These are phyloP conservation scores for Wickerhamiella azymoides DNA, from an alignment of 805 yeast species.

Conservation along the genomic window DNA sequence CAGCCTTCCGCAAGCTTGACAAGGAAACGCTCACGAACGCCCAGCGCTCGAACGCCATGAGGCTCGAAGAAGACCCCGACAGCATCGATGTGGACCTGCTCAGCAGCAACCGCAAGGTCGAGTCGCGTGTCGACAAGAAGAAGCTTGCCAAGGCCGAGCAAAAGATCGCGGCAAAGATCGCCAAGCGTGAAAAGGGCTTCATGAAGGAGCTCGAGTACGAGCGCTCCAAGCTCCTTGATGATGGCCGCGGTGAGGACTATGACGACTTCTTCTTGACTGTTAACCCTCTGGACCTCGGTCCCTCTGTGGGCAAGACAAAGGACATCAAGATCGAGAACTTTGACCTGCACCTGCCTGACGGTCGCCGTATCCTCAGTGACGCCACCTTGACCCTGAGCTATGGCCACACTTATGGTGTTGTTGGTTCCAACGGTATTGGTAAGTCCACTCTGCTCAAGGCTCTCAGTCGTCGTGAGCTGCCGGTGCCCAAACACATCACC, in stretches of 20 bases:
- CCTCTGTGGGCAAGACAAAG: conserved; percentile 67
- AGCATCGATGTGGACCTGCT: conserved; percentile 70
- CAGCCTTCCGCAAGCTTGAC: conserved; percentile 78
- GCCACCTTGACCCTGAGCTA: conserved; percentile 74
- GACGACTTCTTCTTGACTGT: conserved; percentile 91
- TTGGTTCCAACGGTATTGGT: conserved; percentile 99
- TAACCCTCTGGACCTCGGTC: conserved; percentile 79
- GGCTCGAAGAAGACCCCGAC: conserved; percentile 11
- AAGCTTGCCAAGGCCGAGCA: conserved; percentile 94
- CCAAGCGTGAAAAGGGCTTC: conserved; percentile 42
- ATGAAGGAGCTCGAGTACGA: conserved; percentile 30
- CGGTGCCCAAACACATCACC: conserved; percentile 89
- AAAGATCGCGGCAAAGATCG: conserved; percentile 93
- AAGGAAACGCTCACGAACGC: conserved; percentile 49
- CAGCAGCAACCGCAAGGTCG: conserved; percentile 71
- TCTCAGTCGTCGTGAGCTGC: conserved; percentile 80
- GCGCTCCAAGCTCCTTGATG: conserved; percentile 78
- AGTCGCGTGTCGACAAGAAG: conserved; percentile 89
- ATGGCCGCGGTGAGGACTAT: conserved; percentile 53
- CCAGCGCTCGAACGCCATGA: conserved; percentile 46
- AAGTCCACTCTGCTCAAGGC: conserved; percentile 89
- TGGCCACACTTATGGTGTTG: conserved; percentile 93
- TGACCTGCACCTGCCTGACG: conserved; percentile 91
- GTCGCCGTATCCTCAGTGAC: conserved; percentile 80
- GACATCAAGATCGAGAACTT: conserved; percentile 87